phyloP scores from a whole-genome alignment of 148 eudicot species.

The Polygonum aviculare region DNA sequence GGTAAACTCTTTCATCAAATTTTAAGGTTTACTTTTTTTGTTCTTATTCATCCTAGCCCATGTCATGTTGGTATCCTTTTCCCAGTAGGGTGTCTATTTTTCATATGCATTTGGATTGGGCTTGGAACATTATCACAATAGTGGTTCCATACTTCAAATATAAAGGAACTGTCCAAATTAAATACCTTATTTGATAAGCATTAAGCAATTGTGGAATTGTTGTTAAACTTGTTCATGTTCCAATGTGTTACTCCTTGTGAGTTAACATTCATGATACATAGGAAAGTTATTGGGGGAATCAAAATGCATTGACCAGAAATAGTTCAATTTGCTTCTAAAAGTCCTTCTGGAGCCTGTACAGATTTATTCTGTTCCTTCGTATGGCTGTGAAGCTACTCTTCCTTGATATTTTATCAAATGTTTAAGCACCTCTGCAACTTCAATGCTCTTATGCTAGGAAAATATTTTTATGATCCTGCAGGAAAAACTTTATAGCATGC shows the following conservation, averaged over 20 bases:
- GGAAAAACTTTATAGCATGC: conserved; percentile 97
- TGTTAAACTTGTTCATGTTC: not conserved
- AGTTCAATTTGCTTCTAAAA: not conserved
- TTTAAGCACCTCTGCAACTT: not conserved
- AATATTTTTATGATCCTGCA: conserved; percentile 20
- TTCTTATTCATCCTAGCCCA: not conserved
- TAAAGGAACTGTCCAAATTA: not conserved
- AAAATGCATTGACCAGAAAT: not conserved
- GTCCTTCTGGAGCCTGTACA: not conserved
- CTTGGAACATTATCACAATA: not conserved
- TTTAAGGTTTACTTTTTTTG: not conserved
- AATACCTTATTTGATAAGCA: not conserved
- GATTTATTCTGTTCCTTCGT: not conserved
- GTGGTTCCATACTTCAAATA: not conserved
- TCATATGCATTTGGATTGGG: not conserved
- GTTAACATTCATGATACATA: not conserved
- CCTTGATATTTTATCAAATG: not conserved
- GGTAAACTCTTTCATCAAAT: conserved; percentile 32
- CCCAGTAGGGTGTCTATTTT: not conserved
- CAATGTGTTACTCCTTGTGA: not conserved
- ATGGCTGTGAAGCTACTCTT: not conserved
- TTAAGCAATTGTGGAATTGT: not conserved
- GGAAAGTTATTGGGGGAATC: not conserved
- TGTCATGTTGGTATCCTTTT: not conserved
- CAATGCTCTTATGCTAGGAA: not conserved